These are phyloP conservation scores for Warburgia ugandensis DNA, from an alignment of 164 flowering plant genomes.

Conservation along the genomic window DNA sequence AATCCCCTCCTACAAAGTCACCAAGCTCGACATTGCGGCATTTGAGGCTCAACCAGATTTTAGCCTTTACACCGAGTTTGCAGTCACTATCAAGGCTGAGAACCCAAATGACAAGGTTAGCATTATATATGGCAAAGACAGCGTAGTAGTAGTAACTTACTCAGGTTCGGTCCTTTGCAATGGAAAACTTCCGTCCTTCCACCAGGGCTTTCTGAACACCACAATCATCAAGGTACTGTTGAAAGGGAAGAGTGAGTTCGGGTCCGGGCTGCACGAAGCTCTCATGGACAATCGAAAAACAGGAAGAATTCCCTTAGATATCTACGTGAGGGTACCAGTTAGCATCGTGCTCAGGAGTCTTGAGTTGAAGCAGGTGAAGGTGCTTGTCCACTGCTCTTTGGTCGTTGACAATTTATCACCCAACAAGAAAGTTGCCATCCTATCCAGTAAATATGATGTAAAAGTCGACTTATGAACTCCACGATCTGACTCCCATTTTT, in stretches of 20 bases:
- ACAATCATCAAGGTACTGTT: constrained; percentile 28
- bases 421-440: constrained; percentile 27
- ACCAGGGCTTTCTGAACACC: constrained; percentile 40
- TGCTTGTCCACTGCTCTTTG: constrained; percentile 38
- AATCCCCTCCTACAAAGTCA: constrained; percentile 37
- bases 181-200: constrained; percentile 46
- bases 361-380: constrained; percentile 23
- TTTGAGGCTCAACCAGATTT: constrained; percentile 33
- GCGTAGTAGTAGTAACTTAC: constrained; percentile 27
- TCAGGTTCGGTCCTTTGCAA: constrained; percentile 28
- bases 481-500: background rate
- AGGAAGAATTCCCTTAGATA: constrained; percentile 40
- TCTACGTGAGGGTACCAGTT: constrained; percentile 43
- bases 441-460: constrained; percentile 10
- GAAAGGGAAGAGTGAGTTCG: constrained; percentile 43
- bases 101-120: constrained; percentile 48
- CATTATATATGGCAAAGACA: constrained; percentile 34
- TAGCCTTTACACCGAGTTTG: constrained; percentile 36
- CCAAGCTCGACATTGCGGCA: constrained; percentile 23
- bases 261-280: constrained; percentile 46
- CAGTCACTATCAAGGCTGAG: constrained; percentile 35
- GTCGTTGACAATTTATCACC: constrained; percentile 49
- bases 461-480: background rate
- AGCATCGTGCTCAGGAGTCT: constrained; percentile 22
- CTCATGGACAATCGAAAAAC: constrained; percentile 22